Percentiles rank a stretch among this genome's conserved stretches.
These are phyloP conservation scores for Furcasterigmium sp. DNA, from an alignment of 2,329 filamentous ascomycete genomes.

Conservation along the genomic window DNA sequence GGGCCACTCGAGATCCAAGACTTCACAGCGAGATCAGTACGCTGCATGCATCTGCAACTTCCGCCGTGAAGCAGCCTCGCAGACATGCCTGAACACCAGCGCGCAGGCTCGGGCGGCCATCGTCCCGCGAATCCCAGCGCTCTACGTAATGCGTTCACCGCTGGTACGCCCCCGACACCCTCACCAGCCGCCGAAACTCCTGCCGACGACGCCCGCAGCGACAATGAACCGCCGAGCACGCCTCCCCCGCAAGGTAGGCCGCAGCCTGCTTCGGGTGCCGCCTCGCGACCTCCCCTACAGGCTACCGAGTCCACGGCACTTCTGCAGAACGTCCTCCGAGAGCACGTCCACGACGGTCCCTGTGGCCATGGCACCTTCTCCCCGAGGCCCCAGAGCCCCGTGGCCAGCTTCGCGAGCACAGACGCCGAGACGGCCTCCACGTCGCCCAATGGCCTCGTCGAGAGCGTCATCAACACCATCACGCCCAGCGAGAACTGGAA, in stretches of 20 bases:
- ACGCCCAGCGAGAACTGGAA: conserved; percentile 40
- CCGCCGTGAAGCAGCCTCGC: conserved; percentile 1
- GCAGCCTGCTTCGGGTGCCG: conserved; percentile 17
- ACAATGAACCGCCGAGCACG: conserved; percentile 12
- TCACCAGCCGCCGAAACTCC: not conserved
- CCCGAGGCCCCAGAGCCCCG: conserved; percentile 52
- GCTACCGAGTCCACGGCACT: conserved; percentile 48
- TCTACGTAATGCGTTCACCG: conserved; percentile 1
- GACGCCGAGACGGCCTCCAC: conserved; percentile 26
- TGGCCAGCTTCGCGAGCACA: conserved; percentile 24
- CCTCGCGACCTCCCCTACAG: conserved; percentile 5
- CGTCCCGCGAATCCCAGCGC: conserved; percentile 1
- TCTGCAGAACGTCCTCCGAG: conserved; percentile 27
- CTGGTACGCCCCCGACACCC: not conserved
- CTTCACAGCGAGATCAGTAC: too few species aligned
- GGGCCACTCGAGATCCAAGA: too few species aligned
- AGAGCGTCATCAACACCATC: conserved; percentile 30
- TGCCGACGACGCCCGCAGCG: conserved; percentile 9
- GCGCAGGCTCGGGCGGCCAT: not conserved
- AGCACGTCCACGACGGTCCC: conserved; percentile 36
- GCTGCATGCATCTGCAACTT: too few species aligned
- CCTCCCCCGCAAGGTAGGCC: conserved; percentile 12
- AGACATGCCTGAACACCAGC: not conserved
- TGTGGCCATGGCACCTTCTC: conserved; percentile 77
- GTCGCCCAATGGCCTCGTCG: conserved; percentile 22